Percentiles rank a stretch among this genome's conserved stretches.
Conservation (phyloP, 179 eudicot species). For the Sideroxylon spinosum region DNA sequence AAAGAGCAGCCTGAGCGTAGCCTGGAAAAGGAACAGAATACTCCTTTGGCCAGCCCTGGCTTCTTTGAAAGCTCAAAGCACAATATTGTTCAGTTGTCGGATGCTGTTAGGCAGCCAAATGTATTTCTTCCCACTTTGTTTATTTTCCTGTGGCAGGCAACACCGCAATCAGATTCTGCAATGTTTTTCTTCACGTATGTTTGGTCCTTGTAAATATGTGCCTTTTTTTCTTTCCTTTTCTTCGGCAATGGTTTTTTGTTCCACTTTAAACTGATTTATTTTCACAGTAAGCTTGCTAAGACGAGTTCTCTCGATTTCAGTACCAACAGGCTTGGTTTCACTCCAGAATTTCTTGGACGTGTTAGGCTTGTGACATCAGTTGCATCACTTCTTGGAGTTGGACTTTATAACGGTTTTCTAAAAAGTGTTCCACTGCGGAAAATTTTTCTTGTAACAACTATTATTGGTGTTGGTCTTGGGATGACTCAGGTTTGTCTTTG, state of each 20-base stretch:
- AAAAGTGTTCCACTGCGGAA: constrained; percentile 65
- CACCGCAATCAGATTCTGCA: constrained; percentile 97
- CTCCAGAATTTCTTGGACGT: constrained; percentile 96
- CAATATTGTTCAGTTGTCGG: constrained; percentile 61
- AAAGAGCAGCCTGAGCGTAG: constrained; percentile 63
- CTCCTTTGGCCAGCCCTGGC: constrained; percentile 27
- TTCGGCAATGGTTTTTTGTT: not conserved
- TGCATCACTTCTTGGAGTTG: constrained; percentile 94
- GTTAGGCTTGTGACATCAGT: constrained; percentile 92
- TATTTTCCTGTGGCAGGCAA: constrained; percentile 97
- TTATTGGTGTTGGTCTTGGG: constrained; percentile 79
- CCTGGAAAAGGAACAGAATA: constrained; percentile 34
- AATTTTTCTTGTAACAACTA: constrained; percentile 78
- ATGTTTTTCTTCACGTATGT: constrained; percentile 98
- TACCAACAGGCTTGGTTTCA: constrained; percentile 87
- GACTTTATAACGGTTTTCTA: constrained; percentile 84
- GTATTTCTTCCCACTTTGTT: constrained; percentile 88
- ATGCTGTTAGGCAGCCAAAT: constrained; percentile 77
- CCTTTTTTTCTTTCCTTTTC: not conserved
- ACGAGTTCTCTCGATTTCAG: constrained; percentile 37
- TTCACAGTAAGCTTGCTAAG: not conserved
- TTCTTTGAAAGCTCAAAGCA: constrained; percentile 56
- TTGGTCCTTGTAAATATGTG: constrained; percentile 11
- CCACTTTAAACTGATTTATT: not conserved
- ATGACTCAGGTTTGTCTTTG: constrained; percentile 81